phyloP scores from a whole-genome alignment of 148 eudicot species.

The Rhododendron henanense region DNA sequence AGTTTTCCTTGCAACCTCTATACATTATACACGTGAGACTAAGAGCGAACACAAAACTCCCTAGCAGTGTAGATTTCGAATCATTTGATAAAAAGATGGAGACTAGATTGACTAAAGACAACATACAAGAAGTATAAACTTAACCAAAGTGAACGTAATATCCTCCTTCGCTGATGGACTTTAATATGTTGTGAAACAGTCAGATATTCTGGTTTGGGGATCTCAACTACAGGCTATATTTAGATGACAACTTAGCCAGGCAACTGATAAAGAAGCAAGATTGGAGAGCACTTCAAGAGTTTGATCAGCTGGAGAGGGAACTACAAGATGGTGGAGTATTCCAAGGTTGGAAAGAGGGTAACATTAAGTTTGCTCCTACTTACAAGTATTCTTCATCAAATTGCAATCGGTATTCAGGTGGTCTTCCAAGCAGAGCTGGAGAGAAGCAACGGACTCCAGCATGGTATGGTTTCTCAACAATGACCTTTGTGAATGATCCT shows the following conservation, averaged over 20 bases:
- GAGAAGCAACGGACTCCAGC: slow-evolving; percentile 73
- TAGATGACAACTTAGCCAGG: slow-evolving; percentile 52
- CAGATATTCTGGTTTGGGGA: slow-evolving; percentile 73
- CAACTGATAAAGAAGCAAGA: slow-evolving; percentile 40
- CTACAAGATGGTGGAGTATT: slow-evolving; percentile 53
- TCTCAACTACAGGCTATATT: slow-evolving; percentile 54
- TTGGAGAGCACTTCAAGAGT: slow-evolving; percentile 45
- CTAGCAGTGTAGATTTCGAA: neutral
- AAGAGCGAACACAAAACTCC: neutral
- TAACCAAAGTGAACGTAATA: neutral
- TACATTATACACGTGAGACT: neutral
- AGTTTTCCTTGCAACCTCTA: slow-evolving; percentile 20
- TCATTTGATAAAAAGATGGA: too few relatives aligned
- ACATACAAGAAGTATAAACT: too few relatives aligned
- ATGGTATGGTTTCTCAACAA: slow-evolving; percentile 32
- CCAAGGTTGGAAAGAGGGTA: slow-evolving; percentile 64
- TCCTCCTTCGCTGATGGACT: neutral
- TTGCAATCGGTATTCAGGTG: slow-evolving; percentile 52
- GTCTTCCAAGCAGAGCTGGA: slow-evolving; percentile 40
- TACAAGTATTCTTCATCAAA: slow-evolving; percentile 57
- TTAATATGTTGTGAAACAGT: slow-evolving; percentile 33
- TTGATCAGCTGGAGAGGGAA: slow-evolving; percentile 55
- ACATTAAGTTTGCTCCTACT: slow-evolving; percentile 58
- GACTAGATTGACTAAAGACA: too few relatives aligned
- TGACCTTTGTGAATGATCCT: neutral